Conservation (phyloP, 495 filamentous ascomycete genomes). For the Penicillium dipodomyicola region DNA sequence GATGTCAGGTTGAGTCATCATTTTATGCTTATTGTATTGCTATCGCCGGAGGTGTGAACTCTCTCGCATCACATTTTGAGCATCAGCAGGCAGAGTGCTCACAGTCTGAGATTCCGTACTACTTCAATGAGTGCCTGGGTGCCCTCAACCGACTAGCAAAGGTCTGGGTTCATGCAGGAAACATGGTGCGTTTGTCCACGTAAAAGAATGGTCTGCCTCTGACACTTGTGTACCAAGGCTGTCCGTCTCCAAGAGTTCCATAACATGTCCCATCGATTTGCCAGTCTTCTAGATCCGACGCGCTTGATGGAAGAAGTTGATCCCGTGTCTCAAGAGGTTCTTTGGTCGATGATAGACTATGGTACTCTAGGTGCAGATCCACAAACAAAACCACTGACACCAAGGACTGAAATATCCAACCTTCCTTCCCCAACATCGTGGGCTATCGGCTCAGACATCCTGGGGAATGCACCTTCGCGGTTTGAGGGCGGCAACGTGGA, state of each 20-base stretch:
- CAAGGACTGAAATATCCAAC: conserved; percentile 3
- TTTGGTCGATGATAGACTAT: conserved; percentile 33
- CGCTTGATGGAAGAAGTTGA: conserved; percentile 21
- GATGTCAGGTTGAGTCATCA: conserved; percentile 22
- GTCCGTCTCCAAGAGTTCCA: conserved; percentile 28
- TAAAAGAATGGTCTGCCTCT: not conserved
- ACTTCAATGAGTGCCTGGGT: conserved; percentile 20
- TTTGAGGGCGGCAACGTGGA: conserved; percentile 4
- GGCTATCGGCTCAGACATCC: conserved; percentile 12
- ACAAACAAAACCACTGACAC: conserved; percentile 6
- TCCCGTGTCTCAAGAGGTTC: conserved; percentile 10
- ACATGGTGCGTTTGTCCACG: conserved; percentile 19
- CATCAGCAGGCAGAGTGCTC: too few relatives aligned
- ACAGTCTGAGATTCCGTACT: not conserved
- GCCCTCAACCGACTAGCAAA: conserved; percentile 18
- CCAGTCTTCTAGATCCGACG: conserved; percentile 20
- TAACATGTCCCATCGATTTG: conserved; percentile 15
- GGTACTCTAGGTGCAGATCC: conserved; percentile 18
- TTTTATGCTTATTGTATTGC: conserved; percentile 27
- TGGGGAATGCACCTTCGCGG: not conserved
- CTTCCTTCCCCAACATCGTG: conserved; percentile 18
- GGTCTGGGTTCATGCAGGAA: conserved; percentile 25
- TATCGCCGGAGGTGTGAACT: conserved; percentile 21
- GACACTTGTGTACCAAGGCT: conserved; percentile 7
- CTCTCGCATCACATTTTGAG: conserved; percentile 5